Conservation (phyloP, 2,329 filamentous ascomycete species). For the Exophiala sp. region DNA sequence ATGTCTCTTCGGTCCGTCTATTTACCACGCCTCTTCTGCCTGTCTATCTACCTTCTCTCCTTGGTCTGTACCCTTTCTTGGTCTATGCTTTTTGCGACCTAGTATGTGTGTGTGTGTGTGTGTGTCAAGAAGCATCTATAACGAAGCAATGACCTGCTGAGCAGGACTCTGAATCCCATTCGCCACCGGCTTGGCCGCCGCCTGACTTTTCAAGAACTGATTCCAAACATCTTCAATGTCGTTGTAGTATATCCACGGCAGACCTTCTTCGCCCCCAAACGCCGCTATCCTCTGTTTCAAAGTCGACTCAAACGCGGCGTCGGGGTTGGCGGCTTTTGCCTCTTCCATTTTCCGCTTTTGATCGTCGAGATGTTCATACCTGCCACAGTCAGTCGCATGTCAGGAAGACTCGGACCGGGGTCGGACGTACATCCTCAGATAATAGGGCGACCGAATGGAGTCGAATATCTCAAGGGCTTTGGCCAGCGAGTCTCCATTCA, state of each 20-base stretch:
- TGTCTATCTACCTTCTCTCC: no score
- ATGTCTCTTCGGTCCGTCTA: no score
- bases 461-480: constrained; percentile 38
- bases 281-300: constrained; percentile 32
- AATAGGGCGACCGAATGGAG: constrained; percentile 39
- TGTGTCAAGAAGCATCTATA: background rate
- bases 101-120: no score
- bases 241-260: constrained; percentile 42
- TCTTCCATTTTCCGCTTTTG: constrained; percentile 22
- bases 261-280: constrained; percentile 32
- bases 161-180: background rate
- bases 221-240: constrained; percentile 38
- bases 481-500: constrained; percentile 20
- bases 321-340: constrained; percentile 22
- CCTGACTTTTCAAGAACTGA: constrained; percentile 16
- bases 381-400: no score
- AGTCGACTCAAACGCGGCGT: constrained; percentile 31
- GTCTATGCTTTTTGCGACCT: no score
- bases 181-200: background rate
- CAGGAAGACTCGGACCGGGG: no score
- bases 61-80: no score
- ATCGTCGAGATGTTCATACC: constrained; percentile 34
- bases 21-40: no score
- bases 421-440: constrained; percentile 36
- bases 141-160: background rate